These are phyloP conservation scores for Xylariaceae sp. DNA, from an alignment of 2,329 filamentous ascomycete species.

Conservation along the genomic window DNA sequence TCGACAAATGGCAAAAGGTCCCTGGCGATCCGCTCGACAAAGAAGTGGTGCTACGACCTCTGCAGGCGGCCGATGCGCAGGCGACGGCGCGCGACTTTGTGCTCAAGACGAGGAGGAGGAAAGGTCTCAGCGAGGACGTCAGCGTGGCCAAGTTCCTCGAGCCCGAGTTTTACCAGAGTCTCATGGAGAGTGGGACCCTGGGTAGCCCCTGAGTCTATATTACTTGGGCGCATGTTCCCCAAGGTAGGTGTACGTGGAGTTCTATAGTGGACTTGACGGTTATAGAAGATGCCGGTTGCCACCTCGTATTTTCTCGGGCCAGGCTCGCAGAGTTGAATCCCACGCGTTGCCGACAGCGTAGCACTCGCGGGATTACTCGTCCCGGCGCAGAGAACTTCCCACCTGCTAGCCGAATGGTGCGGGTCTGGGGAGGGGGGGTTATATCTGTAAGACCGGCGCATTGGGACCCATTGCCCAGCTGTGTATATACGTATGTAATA, in stretches of 20 bases:
- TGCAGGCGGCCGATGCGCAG: constrained; percentile 84
- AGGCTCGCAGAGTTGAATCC: background rate
- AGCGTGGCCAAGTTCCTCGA: constrained; percentile 95
- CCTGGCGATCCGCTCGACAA: constrained; percentile 92
- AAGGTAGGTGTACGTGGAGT: background rate
- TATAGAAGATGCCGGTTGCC: background rate
- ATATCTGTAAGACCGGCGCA: too few relatives aligned
- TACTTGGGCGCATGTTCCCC: background rate
- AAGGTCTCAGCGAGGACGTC: constrained; percentile 92
- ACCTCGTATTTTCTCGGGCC: background rate
- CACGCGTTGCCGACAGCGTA: background rate
- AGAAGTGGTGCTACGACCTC: constrained; percentile 72
- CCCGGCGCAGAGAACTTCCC: background rate
- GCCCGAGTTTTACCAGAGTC: constrained; percentile 81
- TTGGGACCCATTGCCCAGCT: too few relatives aligned
- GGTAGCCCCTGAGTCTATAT: constrained; percentile 41
- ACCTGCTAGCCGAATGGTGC: too few relatives aligned
- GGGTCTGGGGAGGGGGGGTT: too few relatives aligned
- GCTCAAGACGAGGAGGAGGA: constrained; percentile 87
- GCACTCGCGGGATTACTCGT: background rate
- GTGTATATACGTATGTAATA: too few relatives aligned
- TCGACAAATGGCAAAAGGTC: constrained; percentile 94
- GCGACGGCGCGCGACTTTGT: constrained; percentile 94
- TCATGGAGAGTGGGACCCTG: constrained; percentile 85
- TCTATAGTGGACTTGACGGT: background rate